Evolutionary conservation across 2,329 filamentous ascomycete species (phyloP).

Genomic region (Colletotrichum sojae): DNA sequence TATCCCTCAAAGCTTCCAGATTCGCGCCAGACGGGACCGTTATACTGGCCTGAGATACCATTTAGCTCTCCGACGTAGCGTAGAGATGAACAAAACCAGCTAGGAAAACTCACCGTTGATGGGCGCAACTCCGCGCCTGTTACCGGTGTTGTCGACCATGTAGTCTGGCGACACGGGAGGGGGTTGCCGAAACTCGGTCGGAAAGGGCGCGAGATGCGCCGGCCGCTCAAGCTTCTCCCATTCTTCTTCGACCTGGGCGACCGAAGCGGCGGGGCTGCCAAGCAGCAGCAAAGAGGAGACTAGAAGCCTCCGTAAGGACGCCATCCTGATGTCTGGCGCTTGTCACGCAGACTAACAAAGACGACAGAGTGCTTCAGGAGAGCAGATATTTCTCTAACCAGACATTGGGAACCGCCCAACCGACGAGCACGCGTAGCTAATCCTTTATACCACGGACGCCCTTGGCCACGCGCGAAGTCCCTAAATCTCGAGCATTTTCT

Average conservation of each 20-base stretch:
- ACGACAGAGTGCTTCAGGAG: not conserved
- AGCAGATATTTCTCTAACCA: not conserved
- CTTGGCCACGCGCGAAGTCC: no score
- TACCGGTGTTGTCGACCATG: constrained; percentile 9
- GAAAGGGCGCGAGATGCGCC: constrained; percentile 1
- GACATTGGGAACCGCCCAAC: no score
- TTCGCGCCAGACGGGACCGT: not conserved
- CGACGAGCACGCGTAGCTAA: no score
- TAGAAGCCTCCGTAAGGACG: not conserved
- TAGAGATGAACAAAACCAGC: not conserved
- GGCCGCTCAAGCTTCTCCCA: not conserved
- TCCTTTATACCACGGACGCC: no score
- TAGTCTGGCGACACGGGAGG: constrained; percentile 9
- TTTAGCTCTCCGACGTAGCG: not conserved
- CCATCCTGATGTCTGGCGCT: not conserved
- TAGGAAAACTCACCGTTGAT: not conserved
- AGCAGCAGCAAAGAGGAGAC: constrained; percentile 13
- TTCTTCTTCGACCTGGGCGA: not conserved
- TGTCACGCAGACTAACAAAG: not conserved
- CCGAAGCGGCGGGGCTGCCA: constrained; percentile 1
- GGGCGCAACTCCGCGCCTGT: constrained; percentile 10
- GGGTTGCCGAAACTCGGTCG: not conserved
- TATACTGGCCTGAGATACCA: not conserved
- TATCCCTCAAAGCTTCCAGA: constrained; percentile 9
- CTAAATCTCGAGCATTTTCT: no score